Evolutionary conservation across 1,139 yeast species (phyloP), one percentile per base, ranked within the genome.

Genomic region (Debaryomyces psychrophilus): DNA sequence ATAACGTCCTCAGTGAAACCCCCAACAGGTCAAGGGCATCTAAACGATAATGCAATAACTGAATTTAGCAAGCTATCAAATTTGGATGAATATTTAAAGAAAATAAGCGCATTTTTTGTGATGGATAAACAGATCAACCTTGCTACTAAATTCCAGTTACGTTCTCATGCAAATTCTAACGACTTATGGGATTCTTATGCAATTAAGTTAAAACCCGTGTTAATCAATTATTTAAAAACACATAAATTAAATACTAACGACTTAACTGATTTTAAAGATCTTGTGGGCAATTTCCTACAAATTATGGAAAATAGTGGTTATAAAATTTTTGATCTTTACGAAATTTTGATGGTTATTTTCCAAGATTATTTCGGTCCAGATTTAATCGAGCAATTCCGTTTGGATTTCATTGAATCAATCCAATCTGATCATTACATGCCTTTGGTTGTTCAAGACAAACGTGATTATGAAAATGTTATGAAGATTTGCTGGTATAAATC

Each of bases 341-440:
- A 82, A 14, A 72, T 88, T 12, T 64, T 90, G 58, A 68, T 87
- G 45, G 62, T 75, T 2, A 62, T 87, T 6, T 84, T 90, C 58
- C 75, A 79, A 46, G 74, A 73, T 48, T 79, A 81, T 52, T 87
- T 79, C 59, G 83, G 89, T 8, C 77, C 77, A 4, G 69, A 78
- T 26, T 67, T 84, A 31, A 77, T 82, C 15, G 71, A 70, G 50
- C 77, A 78, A 18, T 90, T 90, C 65, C 75, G 81, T 36, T 64
- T 65, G 23, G 85, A 84, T 45, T 92, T 90, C 64, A 67, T 75
- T 37, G 76, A 76, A 12, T 71, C 85, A 7, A 80, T 90, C 37
- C 81, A 82, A 51, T 85, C 86, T 20, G 97, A 92, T 62, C 95
- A 89, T 59, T 89, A 90, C 57, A 89, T 88, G 89, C 96, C 97